Conservation (phyloP, 768 basidiomycete species). For the Bullera alba region DNA sequence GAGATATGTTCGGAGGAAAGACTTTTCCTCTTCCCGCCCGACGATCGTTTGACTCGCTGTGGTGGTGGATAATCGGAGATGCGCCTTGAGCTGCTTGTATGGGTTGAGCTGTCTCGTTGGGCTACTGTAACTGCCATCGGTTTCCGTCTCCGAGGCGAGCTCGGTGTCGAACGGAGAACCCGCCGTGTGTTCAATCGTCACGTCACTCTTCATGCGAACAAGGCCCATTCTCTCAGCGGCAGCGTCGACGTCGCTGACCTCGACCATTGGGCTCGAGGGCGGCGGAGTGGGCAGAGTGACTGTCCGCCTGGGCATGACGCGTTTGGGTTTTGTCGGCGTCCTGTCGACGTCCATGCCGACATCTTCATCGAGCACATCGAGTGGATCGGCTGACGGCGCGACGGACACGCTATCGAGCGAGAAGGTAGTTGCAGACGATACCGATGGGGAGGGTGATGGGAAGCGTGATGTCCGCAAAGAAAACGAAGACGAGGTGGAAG, state of each 20-base stretch:
- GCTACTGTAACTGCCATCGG: background rate
- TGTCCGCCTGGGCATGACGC: constrained; percentile 2
- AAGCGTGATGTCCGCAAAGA: constrained; percentile 11
- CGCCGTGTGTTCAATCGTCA: background rate
- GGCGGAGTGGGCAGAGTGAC: constrained; percentile 28
- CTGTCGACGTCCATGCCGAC: constrained; percentile 24
- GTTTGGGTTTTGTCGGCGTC: constrained; percentile 30
- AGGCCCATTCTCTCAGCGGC: constrained; percentile 24
- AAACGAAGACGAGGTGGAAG: constrained; percentile 19
- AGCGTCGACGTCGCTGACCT: constrained; percentile 12
- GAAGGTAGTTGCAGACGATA: constrained; percentile 14
- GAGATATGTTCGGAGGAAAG: constrained; percentile 25
- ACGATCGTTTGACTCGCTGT: constrained; percentile 23
- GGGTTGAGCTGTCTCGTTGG: constrained; percentile 19
- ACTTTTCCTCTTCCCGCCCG: constrained; percentile 41
- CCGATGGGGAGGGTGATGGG: constrained; percentile 30
- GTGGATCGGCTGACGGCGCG: background rate
- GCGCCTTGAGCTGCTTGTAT: constrained; percentile 42
- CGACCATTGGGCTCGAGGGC: constrained; percentile 19
- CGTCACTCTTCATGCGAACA: constrained; percentile 23
- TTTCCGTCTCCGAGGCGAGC: background rate
- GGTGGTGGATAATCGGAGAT: constrained; percentile 31
- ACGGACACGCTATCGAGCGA: constrained; percentile 18
- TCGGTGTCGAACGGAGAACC: no score
- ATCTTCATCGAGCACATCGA: constrained; percentile 15